Conservation (phyloP, 805 yeast genomes). For the Candida maesae region DNA sequence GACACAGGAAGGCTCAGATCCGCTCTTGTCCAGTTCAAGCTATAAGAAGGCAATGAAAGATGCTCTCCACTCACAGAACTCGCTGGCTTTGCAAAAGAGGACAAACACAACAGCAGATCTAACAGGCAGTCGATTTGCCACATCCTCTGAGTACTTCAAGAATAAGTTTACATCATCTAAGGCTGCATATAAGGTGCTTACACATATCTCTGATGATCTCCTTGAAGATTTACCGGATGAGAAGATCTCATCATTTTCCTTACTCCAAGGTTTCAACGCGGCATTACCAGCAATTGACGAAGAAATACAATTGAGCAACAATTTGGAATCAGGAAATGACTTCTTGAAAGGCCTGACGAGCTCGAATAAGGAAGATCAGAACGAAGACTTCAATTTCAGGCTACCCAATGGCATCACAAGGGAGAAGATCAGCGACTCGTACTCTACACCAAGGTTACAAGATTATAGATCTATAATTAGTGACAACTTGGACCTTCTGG, state of each 20-base stretch:
- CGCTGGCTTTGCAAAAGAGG: slow-evolving; percentile 30
- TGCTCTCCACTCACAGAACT: slow-evolving; percentile 33
- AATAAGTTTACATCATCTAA: slow-evolving; percentile 33
- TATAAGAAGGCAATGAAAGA: slow-evolving; percentile 47
- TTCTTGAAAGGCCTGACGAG: slow-evolving; percentile 17
- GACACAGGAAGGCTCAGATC: slow-evolving; percentile 26
- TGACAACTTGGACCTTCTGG: slow-evolving; percentile 49
- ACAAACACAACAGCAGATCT: slow-evolving; percentile 25
- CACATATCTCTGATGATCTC: slow-evolving; percentile 58
- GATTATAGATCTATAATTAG: slow-evolving; percentile 37
- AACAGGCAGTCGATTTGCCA: slow-evolving; percentile 27
- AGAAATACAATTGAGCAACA: slow-evolving; percentile 30
- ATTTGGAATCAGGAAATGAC: slow-evolving; percentile 22
- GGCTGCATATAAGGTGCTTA: slow-evolving; percentile 44
- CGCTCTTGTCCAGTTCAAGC: slow-evolving; percentile 35
- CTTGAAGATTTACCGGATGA: slow-evolving; percentile 48
- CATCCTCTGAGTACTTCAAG: slow-evolving; percentile 37
- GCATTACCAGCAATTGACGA: slow-evolving; percentile 49
- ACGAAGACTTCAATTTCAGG: slow-evolving; percentile 22
- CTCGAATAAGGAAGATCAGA: slow-evolving; percentile 23
- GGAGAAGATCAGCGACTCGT: slow-evolving; percentile 40
- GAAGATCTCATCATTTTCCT: slow-evolving; percentile 40
- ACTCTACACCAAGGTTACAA: slow-evolving; percentile 37
- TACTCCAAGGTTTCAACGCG: slow-evolving; percentile 70
- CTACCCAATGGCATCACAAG: slow-evolving; percentile 39